phyloP scores from a whole-genome alignment of 2,329 filamentous ascomycete genomes.

The Pseudopithomyces maydicus region DNA sequence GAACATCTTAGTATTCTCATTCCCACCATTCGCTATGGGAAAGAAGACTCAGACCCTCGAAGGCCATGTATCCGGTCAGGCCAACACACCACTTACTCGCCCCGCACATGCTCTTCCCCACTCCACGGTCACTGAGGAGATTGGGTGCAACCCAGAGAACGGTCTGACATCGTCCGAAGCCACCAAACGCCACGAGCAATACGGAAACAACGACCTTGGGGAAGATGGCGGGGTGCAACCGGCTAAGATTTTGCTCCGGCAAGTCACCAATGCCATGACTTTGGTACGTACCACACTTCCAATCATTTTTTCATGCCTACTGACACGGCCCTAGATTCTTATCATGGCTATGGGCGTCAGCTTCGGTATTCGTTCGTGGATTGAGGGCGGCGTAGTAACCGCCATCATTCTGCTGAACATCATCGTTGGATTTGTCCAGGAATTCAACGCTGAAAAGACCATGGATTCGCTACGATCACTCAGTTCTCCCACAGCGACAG shows the following conservation, averaged over 20 bases:
- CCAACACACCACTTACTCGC: conserved; percentile 60
- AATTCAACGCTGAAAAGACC: conserved; percentile 55
- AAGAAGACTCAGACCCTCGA: conserved; percentile 42
- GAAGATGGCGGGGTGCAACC: conserved; percentile 70
- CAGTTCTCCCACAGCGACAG: conserved; percentile 52
- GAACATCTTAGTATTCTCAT: conserved; percentile 27
- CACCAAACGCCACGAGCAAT: conserved; percentile 60
- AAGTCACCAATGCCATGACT: conserved; percentile 80
- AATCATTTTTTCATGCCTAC: not conserved
- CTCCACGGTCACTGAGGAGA: conserved; percentile 58
- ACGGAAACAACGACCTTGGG: conserved; percentile 73
- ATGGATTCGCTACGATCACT: conserved; percentile 55
- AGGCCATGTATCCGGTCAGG: conserved; percentile 51
- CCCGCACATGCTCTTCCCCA: conserved; percentile 66
- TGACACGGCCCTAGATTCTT: conserved; percentile 34
- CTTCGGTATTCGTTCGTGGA: conserved; percentile 53
- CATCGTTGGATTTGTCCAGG: conserved; percentile 52
- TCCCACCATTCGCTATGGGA: conserved; percentile 39
- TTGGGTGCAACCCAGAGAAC: conserved; percentile 67
- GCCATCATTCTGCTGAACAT: conserved; percentile 54
- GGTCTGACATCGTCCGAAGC: conserved; percentile 66
- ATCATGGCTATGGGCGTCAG: conserved; percentile 56
- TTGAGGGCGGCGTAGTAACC: conserved; percentile 55
- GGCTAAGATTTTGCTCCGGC: conserved; percentile 73
- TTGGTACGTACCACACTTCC: conserved; percentile 51